Evolutionary conservation across 2,329 filamentous ascomycete species (phyloP), one percentile per base, ranked within the genome.

Genomic region (Zymoseptoria tritici): DNA sequence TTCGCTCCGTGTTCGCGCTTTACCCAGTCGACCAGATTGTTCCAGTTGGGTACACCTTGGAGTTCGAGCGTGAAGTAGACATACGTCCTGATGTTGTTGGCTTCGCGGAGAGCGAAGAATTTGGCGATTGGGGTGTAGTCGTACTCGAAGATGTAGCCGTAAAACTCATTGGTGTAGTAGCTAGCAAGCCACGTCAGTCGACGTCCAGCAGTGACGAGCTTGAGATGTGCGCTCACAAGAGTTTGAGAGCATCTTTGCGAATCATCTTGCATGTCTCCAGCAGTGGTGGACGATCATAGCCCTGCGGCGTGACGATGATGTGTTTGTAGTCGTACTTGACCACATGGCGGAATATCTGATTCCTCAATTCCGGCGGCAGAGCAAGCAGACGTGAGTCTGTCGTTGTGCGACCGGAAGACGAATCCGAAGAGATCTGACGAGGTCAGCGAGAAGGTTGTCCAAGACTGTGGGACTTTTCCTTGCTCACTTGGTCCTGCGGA

Each of bases 201-300:
- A 36, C 6, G 16, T 2, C 6, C 3, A 42, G 36, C 36, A 16
- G 3, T 16, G 36, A 42, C 4, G 9, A 16, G 9, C n/a, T 13
- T n/a, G n/a, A 3, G 8, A 1, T 6, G 13, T n/a, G 3, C 19
- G n/a, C 22, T 21, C 56, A 55, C n/a, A 57, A 62, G 24, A 62
- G 54, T 46, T 55, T 59, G 54, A 59, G 31, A 16, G 60, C 54
- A 16, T 62, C 60, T 52, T 19, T n/a, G 42, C 60, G 57, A 19
- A 62, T 52, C 29, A 57, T 49, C 11, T 56, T 52, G 55, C 55
- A 54, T 36, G 60, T 62, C n/a, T 55, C 31, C 4, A 62, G 57
- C 2, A 62, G 50, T 9, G 57, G 49, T 31, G 60, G 57, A n/a
- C 52, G 46, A 19, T 55, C 31, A n/a, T 49, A 59, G 24, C 53